Evolutionary conservation across 768 basidiomycete genomes (phyloP).

Genomic region (Mycena indigotica): DNA sequence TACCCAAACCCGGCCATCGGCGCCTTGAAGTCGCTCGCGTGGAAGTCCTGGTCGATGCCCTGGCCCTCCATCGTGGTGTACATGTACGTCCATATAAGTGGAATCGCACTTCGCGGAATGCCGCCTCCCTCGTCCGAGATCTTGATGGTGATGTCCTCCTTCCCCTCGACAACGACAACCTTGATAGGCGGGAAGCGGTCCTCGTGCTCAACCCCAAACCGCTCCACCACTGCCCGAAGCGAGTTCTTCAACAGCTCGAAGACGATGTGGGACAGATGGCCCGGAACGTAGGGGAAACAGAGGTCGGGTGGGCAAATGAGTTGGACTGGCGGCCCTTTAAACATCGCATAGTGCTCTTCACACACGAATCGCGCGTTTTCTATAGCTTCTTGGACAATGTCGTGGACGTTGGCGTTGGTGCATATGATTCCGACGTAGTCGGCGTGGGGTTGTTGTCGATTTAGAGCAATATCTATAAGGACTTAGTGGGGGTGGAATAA

Average conservation of each 20-base stretch:
- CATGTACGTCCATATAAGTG: conserved; percentile 99
- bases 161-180: conserved; percentile 95
- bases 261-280: conserved; percentile 93
- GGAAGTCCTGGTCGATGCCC: conserved; percentile 75
- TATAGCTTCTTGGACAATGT: conserved; percentile 97
- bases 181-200: conserved; percentile 87
- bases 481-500: neutral
- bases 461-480: conserved; percentile 83
- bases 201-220: conserved; percentile 81
- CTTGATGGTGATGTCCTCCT: conserved; percentile 98
- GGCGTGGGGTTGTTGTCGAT: conserved; percentile 84
- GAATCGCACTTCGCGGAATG: conserved; percentile 84
- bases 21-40: conserved; percentile 89
- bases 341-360: conserved; percentile 95
- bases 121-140: conserved; percentile 97
- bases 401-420: conserved; percentile 91
- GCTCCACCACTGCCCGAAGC: conserved; percentile 92
- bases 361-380: conserved; percentile 95
- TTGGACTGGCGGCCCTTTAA: conserved; percentile 94
- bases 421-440: conserved; percentile 98
- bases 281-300: conserved; percentile 92
- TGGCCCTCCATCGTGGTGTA: conserved; percentile 84
- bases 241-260: conserved; percentile 99
- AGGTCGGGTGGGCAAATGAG: conserved; percentile 90
- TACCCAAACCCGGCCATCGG: conserved; percentile 99